A percentile compares a stretch with the other conserved stretches of the same genome.
These are phyloP conservation scores for Ganoderma meredithae DNA, from an alignment of 1,284 basidiomycete species.

Conservation along the genomic window DNA sequence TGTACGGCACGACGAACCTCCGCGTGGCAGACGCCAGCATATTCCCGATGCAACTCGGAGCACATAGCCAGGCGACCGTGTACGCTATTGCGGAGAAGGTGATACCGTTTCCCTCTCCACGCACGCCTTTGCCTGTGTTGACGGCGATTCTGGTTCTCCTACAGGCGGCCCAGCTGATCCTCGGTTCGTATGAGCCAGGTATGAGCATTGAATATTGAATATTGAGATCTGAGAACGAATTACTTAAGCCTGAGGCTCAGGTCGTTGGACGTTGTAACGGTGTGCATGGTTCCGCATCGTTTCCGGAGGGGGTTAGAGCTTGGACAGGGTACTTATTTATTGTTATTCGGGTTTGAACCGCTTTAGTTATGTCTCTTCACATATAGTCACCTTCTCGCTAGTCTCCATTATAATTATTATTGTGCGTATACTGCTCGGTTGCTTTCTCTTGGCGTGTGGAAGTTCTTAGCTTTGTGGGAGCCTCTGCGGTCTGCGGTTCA, in stretches of 20 bases:
- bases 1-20: constrained; percentile 45
- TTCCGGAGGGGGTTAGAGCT: background rate
- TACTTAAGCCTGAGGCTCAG: background rate
- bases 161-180: background rate
- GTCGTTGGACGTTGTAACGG: background rate
- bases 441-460: background rate
- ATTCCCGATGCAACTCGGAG: constrained; percentile 30
- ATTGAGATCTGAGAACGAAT: too few species aligned
- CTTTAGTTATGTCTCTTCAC: background rate
- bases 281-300: background rate
- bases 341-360: background rate
- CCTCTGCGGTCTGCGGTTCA: background rate
- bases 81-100: constrained; percentile 7
- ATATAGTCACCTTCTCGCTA: background rate
- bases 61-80: constrained; percentile 27
- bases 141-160: background rate
- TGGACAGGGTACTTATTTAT: background rate
- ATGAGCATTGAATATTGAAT: too few species aligned
- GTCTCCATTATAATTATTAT: background rate
- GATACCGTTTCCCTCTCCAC: background rate
- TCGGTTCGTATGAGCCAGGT: background rate
- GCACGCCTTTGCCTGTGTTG: background rate
- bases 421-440: background rate
- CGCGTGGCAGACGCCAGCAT: constrained; percentile 43
- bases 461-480: background rate